Evolutionary conservation across 2,329 filamentous ascomycete genomes (phyloP).

Genomic region (Sclerotinia minor): DNA sequence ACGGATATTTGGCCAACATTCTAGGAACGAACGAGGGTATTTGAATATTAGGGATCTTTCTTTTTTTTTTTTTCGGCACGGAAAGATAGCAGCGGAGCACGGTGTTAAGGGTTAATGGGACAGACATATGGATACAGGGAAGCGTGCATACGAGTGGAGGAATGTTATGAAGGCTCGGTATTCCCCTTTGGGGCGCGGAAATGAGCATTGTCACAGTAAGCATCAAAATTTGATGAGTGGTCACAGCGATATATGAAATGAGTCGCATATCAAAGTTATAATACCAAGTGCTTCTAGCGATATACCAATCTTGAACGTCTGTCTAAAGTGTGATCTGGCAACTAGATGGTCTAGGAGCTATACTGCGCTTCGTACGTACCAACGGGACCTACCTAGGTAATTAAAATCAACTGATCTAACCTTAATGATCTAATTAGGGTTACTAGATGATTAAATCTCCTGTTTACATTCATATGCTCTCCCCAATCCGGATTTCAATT

Average conservation of each 20-base stretch:
- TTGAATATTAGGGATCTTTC: constrained; percentile 14
- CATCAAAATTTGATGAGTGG: constrained; percentile 1
- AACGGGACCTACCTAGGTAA: too few relatives aligned
- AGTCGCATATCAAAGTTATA: background rate
- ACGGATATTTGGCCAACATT: constrained; percentile 17
- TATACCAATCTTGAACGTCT: background rate
- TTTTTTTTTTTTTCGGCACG: background rate
- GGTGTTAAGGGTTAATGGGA: constrained; percentile 21
- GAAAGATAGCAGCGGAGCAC: constrained; percentile 19
- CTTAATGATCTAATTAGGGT: too few relatives aligned
- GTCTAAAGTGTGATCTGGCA: background rate
- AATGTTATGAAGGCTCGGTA: constrained; percentile 5
- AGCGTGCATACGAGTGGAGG: constrained; percentile 1
- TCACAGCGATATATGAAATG: background rate
- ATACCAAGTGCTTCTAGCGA: background rate
- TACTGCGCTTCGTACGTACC: too few relatives aligned
- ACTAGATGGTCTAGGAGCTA: background rate
- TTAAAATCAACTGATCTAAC: too few relatives aligned
- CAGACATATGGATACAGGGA: constrained; percentile 17
- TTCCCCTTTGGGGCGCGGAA: background rate
- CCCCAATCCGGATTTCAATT: background rate
- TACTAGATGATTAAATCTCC: too few relatives aligned
- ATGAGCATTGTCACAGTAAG: background rate
- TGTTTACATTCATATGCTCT: background rate
- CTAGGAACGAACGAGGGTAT: background rate